These are phyloP conservation scores for Kwoniella mangroviensis DNA, from an alignment of 768 basidiomycete genomes.

Conservation along the genomic window DNA sequence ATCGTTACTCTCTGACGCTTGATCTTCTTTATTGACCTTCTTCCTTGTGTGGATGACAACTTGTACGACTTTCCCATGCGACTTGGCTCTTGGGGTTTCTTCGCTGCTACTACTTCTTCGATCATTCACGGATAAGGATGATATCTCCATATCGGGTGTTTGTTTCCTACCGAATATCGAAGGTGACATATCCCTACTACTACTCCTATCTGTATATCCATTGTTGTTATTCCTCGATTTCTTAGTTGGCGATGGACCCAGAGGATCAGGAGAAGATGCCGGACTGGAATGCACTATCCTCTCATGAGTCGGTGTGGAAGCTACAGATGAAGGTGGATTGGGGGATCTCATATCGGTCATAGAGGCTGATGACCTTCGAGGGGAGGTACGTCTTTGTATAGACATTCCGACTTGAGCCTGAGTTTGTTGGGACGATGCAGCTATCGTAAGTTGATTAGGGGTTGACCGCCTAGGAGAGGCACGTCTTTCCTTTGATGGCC, in stretches of 20 bases:
- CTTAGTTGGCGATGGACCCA: slow-evolving; percentile 46
- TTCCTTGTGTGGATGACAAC: slow-evolving; percentile 23
- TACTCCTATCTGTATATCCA: not conserved
- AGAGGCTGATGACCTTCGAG: slow-evolving; percentile 1
- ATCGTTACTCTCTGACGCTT: slow-evolving; percentile 11
- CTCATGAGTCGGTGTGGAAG: slow-evolving; percentile 39
- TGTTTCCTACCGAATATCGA: not conserved
- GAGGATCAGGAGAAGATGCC: slow-evolving; percentile 39
- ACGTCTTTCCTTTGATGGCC: slow-evolving; percentile 8
- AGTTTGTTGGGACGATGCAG: not conserved
- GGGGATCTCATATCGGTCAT: slow-evolving; percentile 24
- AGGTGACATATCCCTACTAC: slow-evolving; percentile 23
- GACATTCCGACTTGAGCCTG: not conserved
- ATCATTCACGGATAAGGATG: slow-evolving; percentile 19
- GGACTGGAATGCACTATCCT: slow-evolving; percentile 24
- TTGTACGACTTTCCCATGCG: slow-evolving; percentile 9
- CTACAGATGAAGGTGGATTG: slow-evolving; percentile 23
- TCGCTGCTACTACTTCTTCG: slow-evolving; percentile 14
- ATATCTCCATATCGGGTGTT: slow-evolving; percentile 18
- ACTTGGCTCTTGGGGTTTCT: slow-evolving; percentile 15
- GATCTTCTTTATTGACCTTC: slow-evolving; percentile 5
- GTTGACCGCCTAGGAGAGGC: not conserved
- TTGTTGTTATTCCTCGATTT: slow-evolving; percentile 22
- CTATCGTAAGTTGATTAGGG: not conserved
- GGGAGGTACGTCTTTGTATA: not conserved